Percentiles rank a stretch among this genome's conserved stretches.
Evolutionary conservation across 225 moss, liverwort and hornwort species (phyloP).

Genomic region (Neckera pumila): DNA sequence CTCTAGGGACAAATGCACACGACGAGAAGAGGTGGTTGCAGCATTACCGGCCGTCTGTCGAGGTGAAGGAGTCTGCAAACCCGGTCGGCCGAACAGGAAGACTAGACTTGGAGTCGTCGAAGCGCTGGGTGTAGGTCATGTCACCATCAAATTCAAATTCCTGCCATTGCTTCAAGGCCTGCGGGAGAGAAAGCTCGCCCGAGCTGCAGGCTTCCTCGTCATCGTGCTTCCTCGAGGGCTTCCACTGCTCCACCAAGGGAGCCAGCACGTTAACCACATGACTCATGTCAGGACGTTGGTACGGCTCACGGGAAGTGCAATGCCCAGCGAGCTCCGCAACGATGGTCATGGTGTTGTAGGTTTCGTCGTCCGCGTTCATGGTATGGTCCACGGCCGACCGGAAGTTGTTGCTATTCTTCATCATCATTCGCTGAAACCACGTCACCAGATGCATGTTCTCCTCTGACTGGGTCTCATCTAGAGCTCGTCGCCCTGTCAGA

Average conservation of each 20-base stretch:
- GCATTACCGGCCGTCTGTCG: constrained; percentile 22
- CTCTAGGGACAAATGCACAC: background rate
- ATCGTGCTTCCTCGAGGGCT: constrained; percentile 20
- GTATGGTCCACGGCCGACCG: constrained; percentile 29
- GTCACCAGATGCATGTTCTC: constrained; percentile 65
- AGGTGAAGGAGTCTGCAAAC: constrained; percentile 66
- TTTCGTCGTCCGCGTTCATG: constrained; percentile 48
- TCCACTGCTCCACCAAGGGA: constrained; percentile 84
- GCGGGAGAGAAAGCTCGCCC: constrained; percentile 66
- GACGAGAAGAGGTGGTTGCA: background rate
- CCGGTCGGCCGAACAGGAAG: constrained; percentile 78
- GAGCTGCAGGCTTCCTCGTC: constrained; percentile 45
- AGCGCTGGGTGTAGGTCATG: background rate
- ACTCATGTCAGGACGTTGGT: constrained; percentile 90
- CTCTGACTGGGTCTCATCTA: constrained; percentile 44
- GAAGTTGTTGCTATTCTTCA: constrained; percentile 21
- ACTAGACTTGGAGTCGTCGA: constrained; percentile 74
- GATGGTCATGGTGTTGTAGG: constrained; percentile 29
- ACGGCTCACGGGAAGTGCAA: constrained; percentile 86
- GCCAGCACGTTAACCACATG: constrained; percentile 70
- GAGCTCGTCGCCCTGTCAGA: constrained; percentile 43
- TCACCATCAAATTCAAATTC: constrained; percentile 32
- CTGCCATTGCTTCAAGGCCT: constrained; percentile 92
- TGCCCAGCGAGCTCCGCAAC: constrained; percentile 87
- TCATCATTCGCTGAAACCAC: constrained; percentile 52